Conservation (phyloP, 2,329 filamentous ascomycete genomes). For the Ilyonectria mors-panacis region DNA sequence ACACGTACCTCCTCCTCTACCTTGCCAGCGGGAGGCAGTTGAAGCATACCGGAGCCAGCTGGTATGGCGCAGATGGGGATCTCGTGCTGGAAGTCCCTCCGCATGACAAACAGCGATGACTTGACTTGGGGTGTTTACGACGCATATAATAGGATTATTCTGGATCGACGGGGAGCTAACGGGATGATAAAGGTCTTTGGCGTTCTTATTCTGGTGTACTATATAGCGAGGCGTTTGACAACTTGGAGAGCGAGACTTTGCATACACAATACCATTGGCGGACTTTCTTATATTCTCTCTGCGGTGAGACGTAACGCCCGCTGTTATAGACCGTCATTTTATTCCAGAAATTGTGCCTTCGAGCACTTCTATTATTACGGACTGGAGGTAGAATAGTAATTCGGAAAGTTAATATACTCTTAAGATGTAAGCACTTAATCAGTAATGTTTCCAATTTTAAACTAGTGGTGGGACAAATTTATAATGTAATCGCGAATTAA, state of each 20-base stretch:
- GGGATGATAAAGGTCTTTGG: neutral
- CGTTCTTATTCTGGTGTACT: neutral
- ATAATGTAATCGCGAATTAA: too few relatives aligned
- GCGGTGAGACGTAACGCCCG: too few relatives aligned
- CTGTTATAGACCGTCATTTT: too few relatives aligned
- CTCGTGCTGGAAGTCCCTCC: constrained; percentile 61
- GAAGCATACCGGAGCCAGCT: constrained; percentile 70
- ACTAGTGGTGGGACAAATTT: too few relatives aligned
- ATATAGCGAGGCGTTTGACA: constrained; percentile 39
- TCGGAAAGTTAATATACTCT: too few relatives aligned
- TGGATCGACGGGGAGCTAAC: neutral
- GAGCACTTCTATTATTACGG: too few relatives aligned
- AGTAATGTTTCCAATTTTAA: too few relatives aligned
- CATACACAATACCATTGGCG: neutral
- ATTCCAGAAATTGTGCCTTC: too few relatives aligned
- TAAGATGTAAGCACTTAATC: too few relatives aligned
- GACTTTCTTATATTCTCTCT: too few relatives aligned
- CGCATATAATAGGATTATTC: neutral
- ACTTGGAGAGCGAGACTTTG: neutral
- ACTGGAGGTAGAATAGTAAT: too few relatives aligned
- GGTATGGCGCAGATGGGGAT: constrained; percentile 76
- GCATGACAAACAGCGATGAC: constrained; percentile 37
- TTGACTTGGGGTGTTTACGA: neutral
- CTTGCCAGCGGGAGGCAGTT: constrained; percentile 77
- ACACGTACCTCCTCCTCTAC: constrained; percentile 83